phyloP scores from a whole-genome alignment of 352 stramenopile species.

The Blastocystis sp. region DNA sequence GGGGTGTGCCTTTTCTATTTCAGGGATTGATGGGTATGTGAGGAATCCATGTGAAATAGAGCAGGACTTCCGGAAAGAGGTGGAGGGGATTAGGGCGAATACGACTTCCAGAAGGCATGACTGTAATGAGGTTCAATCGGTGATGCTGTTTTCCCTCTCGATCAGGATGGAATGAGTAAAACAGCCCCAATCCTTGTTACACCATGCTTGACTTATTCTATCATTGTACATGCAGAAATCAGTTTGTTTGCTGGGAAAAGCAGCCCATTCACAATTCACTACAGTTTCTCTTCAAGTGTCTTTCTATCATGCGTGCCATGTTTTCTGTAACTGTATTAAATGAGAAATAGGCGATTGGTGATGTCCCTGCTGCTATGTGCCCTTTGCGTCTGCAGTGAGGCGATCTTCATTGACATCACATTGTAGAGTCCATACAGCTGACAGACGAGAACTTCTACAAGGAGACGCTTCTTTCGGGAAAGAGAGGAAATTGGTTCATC shows the following conservation, averaged over 20 bases:
- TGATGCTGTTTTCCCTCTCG: no score
- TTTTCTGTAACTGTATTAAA: no score
- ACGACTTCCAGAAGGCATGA: not conserved
- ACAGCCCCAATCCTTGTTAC: not conserved
- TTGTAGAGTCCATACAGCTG: constrained; percentile 12
- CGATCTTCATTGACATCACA: not conserved
- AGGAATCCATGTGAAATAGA: not conserved
- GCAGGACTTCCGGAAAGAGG: not conserved
- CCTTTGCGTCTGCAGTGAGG: not conserved
- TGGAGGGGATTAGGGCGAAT: not conserved
- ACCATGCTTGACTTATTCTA: no score
- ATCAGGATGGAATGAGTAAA: not conserved
- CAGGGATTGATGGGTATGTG: not conserved
- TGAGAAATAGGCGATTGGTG: not conserved
- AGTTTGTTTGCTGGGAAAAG: no score
- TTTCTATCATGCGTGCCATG: not conserved
- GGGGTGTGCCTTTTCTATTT: not conserved
- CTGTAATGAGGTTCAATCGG: no score
- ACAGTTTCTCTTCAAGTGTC: not conserved
- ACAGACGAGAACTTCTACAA: constrained; percentile 18
- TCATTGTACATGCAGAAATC: no score
- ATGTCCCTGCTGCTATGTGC: not conserved
- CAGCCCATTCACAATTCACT: not conserved
- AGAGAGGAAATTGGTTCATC: constrained; percentile 33
- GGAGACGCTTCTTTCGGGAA: not conserved